phyloP scores from a whole-genome alignment of 192 early-diverging fungal species.

The Backusella psychrophila region DNA sequence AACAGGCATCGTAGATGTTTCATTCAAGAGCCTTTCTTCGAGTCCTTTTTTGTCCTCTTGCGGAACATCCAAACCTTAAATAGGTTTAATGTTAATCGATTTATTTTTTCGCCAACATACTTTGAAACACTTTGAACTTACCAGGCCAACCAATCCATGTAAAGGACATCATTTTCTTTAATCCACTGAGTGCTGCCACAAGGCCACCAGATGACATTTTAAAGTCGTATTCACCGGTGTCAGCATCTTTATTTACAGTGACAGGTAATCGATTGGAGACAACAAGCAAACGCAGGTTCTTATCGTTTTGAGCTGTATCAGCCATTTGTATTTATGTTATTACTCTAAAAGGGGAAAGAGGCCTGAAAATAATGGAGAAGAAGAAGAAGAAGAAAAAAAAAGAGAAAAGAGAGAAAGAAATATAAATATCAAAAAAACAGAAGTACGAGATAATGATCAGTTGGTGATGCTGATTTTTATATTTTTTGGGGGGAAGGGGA shows the following conservation, averaged over 20 bases:
- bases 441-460: conserved; percentile 6
- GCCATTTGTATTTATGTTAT: background rate
- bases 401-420: background rate
- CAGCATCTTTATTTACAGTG: conserved; percentile 71
- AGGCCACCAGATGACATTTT: conserved; percentile 93
- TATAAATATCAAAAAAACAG: background rate
- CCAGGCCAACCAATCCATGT: conserved; percentile 99
- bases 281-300: conserved; percentile 69
- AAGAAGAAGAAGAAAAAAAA: background rate
- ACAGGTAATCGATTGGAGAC: conserved; percentile 97
- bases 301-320: conserved; percentile 19
- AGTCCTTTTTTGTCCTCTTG: conserved; percentile 71
- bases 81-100: background rate
- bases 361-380: background rate
- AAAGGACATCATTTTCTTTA: conserved; percentile 94
- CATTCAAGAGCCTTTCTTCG: conserved; percentile 65
- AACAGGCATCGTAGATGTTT: conserved; percentile 89
- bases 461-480: background rate
- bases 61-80: conserved; percentile 76
- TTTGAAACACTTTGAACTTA: conserved; percentile 23
- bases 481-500: background rate
- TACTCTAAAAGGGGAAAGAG: background rate
- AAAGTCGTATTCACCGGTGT: conserved; percentile 52
- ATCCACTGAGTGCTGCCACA: conserved; percentile 90
- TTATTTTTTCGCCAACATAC: background rate